phyloP scores from a whole-genome alignment of 805 yeast species.

The Phaffomyces opuntiae region DNA sequence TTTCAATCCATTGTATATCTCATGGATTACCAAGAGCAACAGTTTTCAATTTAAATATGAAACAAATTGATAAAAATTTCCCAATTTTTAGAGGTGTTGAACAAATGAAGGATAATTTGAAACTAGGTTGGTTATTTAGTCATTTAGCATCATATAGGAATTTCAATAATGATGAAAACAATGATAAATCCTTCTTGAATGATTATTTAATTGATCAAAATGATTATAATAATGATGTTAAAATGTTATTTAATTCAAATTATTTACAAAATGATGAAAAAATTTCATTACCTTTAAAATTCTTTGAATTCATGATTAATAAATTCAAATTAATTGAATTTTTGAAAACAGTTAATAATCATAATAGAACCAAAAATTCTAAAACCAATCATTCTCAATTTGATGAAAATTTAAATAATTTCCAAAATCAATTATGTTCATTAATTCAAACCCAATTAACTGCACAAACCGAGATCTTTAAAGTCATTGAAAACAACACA shows the following conservation, averaged over 20 bases:
- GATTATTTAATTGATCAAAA: neutral
- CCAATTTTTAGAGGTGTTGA: conserved; percentile 15
- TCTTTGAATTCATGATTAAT: conserved; percentile 25
- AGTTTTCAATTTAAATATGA: conserved; percentile 12
- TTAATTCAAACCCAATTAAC: conserved; percentile 26
- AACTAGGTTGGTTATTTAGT: conserved; percentile 20
- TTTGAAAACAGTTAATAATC: conserved; percentile 27
- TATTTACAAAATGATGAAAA: neutral
- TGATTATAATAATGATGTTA: neutral
- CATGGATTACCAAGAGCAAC: conserved; percentile 40
- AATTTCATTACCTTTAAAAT: conserved; percentile 13
- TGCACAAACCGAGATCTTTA: conserved; percentile 9
- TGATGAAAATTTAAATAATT: conserved; percentile 28
- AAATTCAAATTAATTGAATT: conserved; percentile 33
- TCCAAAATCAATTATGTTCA: conserved; percentile 33
- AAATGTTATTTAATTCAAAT: neutral
- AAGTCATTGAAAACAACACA: conserved; percentile 12
- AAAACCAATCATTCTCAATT: conserved; percentile 9
- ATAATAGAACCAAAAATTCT: conserved; percentile 1
- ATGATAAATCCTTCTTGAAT: neutral
- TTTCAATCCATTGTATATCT: conserved; percentile 43
- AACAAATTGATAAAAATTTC: conserved; percentile 17
- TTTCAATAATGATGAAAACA: conserved; percentile 1
- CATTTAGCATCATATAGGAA: conserved; percentile 12
- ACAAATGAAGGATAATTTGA: conserved; percentile 19